Percentiles rank a stretch among this genome's conserved stretches.
These are phyloP conservation scores for Mucor indicus DNA, from an alignment of 371 early-diverging fungal genomes.

Conservation along the genomic window DNA sequence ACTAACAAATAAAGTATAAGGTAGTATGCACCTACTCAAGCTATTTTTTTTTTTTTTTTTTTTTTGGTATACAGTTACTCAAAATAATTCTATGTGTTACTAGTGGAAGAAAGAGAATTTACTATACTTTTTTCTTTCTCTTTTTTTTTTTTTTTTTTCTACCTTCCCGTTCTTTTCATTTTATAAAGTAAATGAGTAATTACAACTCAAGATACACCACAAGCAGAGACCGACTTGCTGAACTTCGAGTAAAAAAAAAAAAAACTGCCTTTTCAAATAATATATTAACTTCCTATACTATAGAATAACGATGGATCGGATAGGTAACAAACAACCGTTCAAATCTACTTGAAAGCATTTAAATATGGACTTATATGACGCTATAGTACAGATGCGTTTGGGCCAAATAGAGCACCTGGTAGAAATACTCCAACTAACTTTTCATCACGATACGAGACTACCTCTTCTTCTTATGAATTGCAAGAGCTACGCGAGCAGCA, in stretches of 20 bases:
- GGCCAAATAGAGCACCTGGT: slow-evolving; percentile 24
- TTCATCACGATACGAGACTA: slow-evolving; percentile 1
- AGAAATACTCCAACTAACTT: neutral
- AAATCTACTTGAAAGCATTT: neutral
- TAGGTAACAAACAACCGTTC: no score
- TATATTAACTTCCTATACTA: neutral
- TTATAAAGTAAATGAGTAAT: neutral
- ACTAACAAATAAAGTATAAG: no score
- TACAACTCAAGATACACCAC: no score
- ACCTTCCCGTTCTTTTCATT: neutral
- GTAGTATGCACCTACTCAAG: no score
- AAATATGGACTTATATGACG: neutral
- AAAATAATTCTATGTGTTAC: no score
- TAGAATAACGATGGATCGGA: slow-evolving; percentile 13
- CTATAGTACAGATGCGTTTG: slow-evolving; percentile 30
- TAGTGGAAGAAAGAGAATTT: no score
- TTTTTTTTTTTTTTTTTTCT: neutral
- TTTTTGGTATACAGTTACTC: no score
- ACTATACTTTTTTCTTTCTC: neutral
- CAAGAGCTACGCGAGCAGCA: slow-evolving; percentile 6
- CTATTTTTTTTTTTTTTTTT: no score
- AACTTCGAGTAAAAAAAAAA: neutral
- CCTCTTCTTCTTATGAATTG: slow-evolving; percentile 14
- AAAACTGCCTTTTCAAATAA: neutral
- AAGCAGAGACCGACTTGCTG: neutral